These are phyloP conservation scores for Giardia muris DNA, from an alignment of 208 protist species.

Conservation along the genomic window DNA sequence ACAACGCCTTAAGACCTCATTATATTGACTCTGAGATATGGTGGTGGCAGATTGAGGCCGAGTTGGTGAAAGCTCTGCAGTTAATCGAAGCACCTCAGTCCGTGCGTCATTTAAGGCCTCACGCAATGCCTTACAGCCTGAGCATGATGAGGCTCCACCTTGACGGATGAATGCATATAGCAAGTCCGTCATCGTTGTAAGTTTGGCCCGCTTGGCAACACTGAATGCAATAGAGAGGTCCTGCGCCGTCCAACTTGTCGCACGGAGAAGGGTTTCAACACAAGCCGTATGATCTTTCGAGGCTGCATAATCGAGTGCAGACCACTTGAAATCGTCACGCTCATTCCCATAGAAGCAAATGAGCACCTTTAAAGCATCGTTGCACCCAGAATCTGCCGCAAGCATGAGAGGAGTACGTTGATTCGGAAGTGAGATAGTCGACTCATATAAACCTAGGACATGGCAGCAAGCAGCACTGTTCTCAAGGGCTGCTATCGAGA, in stretches of 20 bases:
- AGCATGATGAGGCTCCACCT: not conserved
- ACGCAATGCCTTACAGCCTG: not conserved
- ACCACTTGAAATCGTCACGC: not conserved
- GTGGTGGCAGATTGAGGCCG: not conserved
- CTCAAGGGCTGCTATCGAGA: not conserved
- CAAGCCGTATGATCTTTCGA: not conserved
- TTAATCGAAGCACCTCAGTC: not conserved
- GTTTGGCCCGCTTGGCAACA: not conserved
- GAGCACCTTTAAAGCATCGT: not conserved
- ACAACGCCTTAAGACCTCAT: not conserved
- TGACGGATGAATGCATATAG: not conserved
- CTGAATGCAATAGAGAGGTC: not conserved
- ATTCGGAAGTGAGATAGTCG: not conserved
- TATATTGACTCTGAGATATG: not conserved
- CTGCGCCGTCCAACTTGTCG: not conserved
- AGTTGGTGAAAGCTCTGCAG: not conserved
- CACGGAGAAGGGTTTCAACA: not conserved
- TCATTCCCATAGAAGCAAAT: not conserved
- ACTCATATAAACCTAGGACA: not conserved
- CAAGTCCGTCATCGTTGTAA: not conserved
- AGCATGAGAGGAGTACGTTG: not conserved
- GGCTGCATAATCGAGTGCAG: not conserved
- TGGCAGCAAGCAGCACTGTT: not conserved
- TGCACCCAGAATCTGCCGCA: not conserved
- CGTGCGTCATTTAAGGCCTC: not conserved